Evolutionary conservation across 2,329 filamentous ascomycete genomes (phyloP), one percentile per base, ranked within the genome.

Genomic region (Uncinocarpus reesii): DNA sequence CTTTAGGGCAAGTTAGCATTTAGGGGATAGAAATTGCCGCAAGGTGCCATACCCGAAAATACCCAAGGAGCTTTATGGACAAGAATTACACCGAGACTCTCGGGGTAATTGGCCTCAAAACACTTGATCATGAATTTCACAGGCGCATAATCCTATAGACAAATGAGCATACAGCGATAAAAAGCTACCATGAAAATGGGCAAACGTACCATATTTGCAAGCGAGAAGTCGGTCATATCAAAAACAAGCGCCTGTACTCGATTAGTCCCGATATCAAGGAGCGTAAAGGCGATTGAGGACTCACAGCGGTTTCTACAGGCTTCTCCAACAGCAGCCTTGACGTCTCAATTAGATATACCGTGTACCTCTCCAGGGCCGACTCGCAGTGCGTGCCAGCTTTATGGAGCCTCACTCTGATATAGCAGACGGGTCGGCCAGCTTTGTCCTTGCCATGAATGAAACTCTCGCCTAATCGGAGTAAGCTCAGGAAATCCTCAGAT

Each of bases 51-150:
- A 83, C 86, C 83, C 72, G 94, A 89, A 71, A 98, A 98, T 38
- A 98, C 72, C 92, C 92, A 98, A 2, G 92, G 92, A 0, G 92
- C 82, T 65, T 95, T 95, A 73, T 98, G 92, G 31, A 98, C 86
- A 38, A 96, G 77, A 2, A 96, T 86, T 1, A 84, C 77, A 23
- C 90, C 92, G 1, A 98, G 75, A 41, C 81, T 90, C 66, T 98
- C 92, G 0, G 92, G 92, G 59, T 96, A 98, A 65, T 98, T 96
- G 52, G 92, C 92, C 70, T 98, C 92, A 62, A 98, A 98, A 66
- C 89, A 95, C 67, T 95, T 94, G 67, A 98, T 95, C 84, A 98
- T 95, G 70, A 96, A 98, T 62, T 95, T 98, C 49, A 98, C 86
- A 1, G 92, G 90, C 0, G 85, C 79, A 65, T 96, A 96, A 65